Conservation (phyloP, 1,284 basidiomycete genomes). For the Fomitiporia mediterranea region DNA sequence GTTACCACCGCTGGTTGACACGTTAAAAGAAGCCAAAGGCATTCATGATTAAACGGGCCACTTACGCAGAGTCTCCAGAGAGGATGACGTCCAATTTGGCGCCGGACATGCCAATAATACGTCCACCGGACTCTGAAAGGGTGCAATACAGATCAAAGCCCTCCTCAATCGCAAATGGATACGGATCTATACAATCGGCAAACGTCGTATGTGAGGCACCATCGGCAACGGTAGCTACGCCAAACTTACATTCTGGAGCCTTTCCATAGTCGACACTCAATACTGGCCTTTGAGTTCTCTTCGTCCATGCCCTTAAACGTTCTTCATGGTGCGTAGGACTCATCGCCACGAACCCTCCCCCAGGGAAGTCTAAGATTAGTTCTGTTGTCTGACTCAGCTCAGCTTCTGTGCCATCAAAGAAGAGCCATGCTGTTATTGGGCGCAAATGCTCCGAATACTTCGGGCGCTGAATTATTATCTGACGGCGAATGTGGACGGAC, state of each 20-base stretch:
- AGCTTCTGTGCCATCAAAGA: constrained; percentile 69
- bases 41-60: constrained; percentile 22
- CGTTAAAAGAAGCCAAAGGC: background rate
- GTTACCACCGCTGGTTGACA: constrained; percentile 67
- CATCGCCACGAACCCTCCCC: constrained; percentile 97
- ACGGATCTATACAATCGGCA: constrained; percentile 64
- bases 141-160: constrained; percentile 87
- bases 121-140: constrained; percentile 76
- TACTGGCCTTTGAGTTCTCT: constrained; percentile 74
- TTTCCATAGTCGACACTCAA: constrained; percentile 93
- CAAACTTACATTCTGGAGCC: constrained; percentile 82
- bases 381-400: constrained; percentile 71
- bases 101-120: constrained; percentile 82
- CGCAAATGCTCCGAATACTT: constrained; percentile 69
- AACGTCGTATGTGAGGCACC: background rate
- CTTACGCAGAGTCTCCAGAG: constrained; percentile 90
- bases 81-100: constrained; percentile 70
- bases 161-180: constrained; percentile 93
- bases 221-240: background rate
- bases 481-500: constrained; percentile 61
- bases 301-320: constrained; percentile 83
- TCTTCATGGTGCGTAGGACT: constrained; percentile 94
- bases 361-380: constrained; percentile 88
- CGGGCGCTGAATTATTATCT: constrained; percentile 81
- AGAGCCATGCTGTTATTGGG: constrained; percentile 82